Base-by-base conservation (phyloP, 208 protist species). In the Trypanosoma theileri region DNA sequence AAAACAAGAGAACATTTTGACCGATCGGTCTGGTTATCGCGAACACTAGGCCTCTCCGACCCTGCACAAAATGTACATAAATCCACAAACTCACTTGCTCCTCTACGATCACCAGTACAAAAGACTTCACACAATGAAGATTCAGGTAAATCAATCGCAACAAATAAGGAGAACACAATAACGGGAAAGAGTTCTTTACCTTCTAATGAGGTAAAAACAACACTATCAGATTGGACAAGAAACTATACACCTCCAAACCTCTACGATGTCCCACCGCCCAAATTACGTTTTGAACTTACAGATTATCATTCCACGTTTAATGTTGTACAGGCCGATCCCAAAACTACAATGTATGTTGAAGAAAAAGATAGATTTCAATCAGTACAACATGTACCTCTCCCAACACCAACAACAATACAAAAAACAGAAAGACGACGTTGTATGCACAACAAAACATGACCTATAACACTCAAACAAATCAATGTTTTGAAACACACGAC, bases 291-390 rank as follows among this genome's bases (percentile, higher is more conserved):
- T 46, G 59, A 68, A 21, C 61, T 68, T 14, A 73, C 45, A 16
- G 59, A 73, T 31, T 73, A 73, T 24, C 69, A 65, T 31, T 45
- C 51, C 6, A 73, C 69, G 17, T 66, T 73, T 58, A 3, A 42
- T n/a, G 3, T 54, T n/a, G 66, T 59, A 22, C 50, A 66, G 46
- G 3, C 21, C 35, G 21, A 8, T 12, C 8, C 1, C 42, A 31
- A 52, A 12, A 19, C 19, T 31, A 7, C 10, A 24, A 21, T 71
- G 41, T 67, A 67, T 26, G 12, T 50, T 41, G 42, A 17, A 26
- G 62, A 71, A 71, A 54, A 57, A 0, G 48, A 55, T 58, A 31
- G 57, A 48, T 64, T 64, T 51, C 17, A 31, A 3, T 40, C 44
- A 56, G 45, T 21, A 56, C 22, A 50, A 44, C 3, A 60, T 28